Evolutionary conservation across 495 filamentous ascomycete species (phyloP).

Genomic region (Penicillium canescens): DNA sequence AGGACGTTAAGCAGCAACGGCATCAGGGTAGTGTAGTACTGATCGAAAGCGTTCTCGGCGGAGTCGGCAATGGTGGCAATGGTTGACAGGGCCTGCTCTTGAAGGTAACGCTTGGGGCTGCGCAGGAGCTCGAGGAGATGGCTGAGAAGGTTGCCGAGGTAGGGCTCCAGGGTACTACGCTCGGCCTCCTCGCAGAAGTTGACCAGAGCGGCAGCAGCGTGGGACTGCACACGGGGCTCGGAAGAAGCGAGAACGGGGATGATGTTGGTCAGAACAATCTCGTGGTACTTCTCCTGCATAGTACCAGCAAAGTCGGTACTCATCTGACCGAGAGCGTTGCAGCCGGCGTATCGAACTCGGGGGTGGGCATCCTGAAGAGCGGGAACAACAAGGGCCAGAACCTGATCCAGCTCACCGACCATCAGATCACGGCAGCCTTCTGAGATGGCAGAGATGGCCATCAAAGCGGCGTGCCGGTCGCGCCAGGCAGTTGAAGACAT

Average conservation of each 20-base stretch:
- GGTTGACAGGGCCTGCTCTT: constrained; percentile 96
- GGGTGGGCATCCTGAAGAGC: constrained; percentile 90
- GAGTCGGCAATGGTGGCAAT: constrained; percentile 99
- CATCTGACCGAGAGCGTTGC: constrained; percentile 99
- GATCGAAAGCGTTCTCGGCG: constrained; percentile 90
- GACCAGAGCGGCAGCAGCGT: constrained; percentile 94
- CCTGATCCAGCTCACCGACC: constrained; percentile 90
- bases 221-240: constrained; percentile 93
- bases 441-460: constrained; percentile 99
- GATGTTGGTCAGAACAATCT: constrained; percentile 80
- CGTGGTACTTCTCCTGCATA: constrained; percentile 96
- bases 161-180: constrained; percentile 87
- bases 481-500: constrained; percentile 94
- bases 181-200: constrained; percentile 99
- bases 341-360: constrained; percentile 95
- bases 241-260: constrained; percentile 88
- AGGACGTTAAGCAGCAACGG: constrained; percentile 89
- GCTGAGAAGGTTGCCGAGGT: constrained; percentile 82
- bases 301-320: constrained; percentile 98
- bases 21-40: constrained; percentile 96
- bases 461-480: constrained; percentile 94
- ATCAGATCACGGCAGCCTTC: constrained; percentile 97
- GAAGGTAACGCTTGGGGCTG: constrained; percentile 90
- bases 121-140: constrained; percentile 82
- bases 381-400: constrained; percentile 89